Percentiles rank a stretch among this genome's conserved stretches.
These are phyloP conservation scores for Xylaria digitata DNA, from an alignment of 2,329 filamentous ascomycete species.

Conservation along the genomic window DNA sequence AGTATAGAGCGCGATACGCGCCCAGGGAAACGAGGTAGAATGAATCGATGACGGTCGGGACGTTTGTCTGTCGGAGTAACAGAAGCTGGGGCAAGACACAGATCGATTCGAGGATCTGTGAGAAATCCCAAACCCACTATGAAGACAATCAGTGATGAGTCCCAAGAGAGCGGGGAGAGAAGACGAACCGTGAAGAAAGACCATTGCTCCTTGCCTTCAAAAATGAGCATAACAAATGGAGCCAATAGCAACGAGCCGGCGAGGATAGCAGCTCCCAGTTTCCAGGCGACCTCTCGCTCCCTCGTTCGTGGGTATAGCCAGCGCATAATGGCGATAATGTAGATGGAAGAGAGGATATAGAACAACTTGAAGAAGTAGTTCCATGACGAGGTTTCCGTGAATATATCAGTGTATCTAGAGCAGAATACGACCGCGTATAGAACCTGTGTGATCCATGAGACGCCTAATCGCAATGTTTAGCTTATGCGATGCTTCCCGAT, in stretches of 20 bases:
- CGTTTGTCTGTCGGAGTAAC: slow-evolving; percentile 91
- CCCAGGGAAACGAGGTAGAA: slow-evolving; percentile 92
- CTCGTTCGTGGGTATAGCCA: slow-evolving; percentile 86
- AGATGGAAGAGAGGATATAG: slow-evolving; percentile 85
- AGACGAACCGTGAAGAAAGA: slow-evolving; percentile 62
- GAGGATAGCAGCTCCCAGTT: slow-evolving; percentile 78
- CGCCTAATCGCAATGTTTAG: slow-evolving; percentile 63
- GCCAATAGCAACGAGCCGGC: slow-evolving; percentile 73
- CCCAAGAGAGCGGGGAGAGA: neutral
- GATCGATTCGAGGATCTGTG: slow-evolving; percentile 89
- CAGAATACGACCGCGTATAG: slow-evolving; percentile 89
- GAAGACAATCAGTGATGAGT: slow-evolving; percentile 2
- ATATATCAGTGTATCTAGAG: slow-evolving; percentile 87
- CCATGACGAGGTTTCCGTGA: slow-evolving; percentile 68
- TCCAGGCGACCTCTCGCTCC: slow-evolving; percentile 94
- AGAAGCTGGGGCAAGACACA: slow-evolving; percentile 92
- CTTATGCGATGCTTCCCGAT: slow-evolving; percentile 6
- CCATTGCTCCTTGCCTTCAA: slow-evolving; percentile 62
- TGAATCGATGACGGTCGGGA: slow-evolving; percentile 96
- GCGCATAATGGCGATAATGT: slow-evolving; percentile 90
- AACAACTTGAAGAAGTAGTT: slow-evolving; percentile 89
- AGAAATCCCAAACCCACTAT: slow-evolving; percentile 87
- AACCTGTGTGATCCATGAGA: slow-evolving; percentile 90
- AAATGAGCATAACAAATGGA: slow-evolving; percentile 78
- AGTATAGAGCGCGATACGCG: slow-evolving; percentile 88